phyloP scores from a whole-genome alignment of 108 stramenopile species.

The Licmophora abbreviata region DNA sequence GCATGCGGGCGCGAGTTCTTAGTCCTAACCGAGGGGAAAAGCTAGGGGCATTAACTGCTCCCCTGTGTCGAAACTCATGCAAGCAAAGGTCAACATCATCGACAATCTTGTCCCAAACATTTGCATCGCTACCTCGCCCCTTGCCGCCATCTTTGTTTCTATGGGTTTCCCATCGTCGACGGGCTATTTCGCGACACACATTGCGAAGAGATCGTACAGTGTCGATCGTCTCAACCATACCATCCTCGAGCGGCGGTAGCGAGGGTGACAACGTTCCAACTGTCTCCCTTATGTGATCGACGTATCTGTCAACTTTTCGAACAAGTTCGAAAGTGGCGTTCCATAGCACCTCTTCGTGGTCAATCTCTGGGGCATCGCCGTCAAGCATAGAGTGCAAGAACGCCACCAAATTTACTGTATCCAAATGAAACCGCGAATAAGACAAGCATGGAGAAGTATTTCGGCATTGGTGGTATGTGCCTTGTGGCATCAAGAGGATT shows the following conservation, averaged over 20 bases:
- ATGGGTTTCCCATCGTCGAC: slow-evolving; percentile 16
- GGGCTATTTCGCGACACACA: slow-evolving; percentile 42
- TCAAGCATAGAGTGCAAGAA: slow-evolving; percentile 53
- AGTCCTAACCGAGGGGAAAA: slow-evolving; percentile 18
- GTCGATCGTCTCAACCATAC: slow-evolving; percentile 17
- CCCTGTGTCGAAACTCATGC: slow-evolving; percentile 62
- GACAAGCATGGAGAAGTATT: slow-evolving; percentile 71
- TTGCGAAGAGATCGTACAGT: slow-evolving; percentile 39
- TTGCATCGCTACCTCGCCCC: background rate
- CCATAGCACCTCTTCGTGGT: slow-evolving; percentile 72
- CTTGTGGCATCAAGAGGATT: slow-evolving; percentile 78
- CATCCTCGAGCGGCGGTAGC: background rate
- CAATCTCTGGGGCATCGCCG: slow-evolving; percentile 63
- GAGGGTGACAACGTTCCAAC: background rate
- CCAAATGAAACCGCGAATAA: slow-evolving; percentile 76
- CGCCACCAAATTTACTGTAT: slow-evolving; percentile 49
- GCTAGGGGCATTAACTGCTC: slow-evolving; percentile 18
- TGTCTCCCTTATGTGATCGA: slow-evolving; percentile 25
- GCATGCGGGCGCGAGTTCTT: background rate
- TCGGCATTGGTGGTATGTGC: slow-evolving; percentile 75
- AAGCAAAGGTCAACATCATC: slow-evolving; percentile 51
- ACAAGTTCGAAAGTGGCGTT: slow-evolving; percentile 49
- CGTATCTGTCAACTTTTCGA: slow-evolving; percentile 28
- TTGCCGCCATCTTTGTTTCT: slow-evolving; percentile 1
- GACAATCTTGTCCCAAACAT: slow-evolving; percentile 34